These are phyloP conservation scores for Macadamia integrifolia DNA, from an alignment of 164 flowering plant genomes.

Conservation along the genomic window DNA sequence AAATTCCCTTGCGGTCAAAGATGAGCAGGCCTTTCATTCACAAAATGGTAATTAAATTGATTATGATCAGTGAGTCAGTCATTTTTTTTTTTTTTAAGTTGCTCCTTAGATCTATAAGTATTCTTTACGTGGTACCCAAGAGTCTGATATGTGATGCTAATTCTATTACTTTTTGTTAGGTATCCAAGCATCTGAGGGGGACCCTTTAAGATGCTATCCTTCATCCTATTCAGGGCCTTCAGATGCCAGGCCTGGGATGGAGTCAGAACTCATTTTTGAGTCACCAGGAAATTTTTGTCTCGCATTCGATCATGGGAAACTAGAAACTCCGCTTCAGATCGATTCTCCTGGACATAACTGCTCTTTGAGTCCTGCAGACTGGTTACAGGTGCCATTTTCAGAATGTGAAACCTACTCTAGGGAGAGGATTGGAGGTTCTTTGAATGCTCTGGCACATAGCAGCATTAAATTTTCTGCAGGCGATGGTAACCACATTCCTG, in stretches of 20 bases:
- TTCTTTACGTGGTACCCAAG: too few species aligned
- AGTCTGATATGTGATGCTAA: too few species aligned
- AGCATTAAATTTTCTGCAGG: conserved; percentile 13
- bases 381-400: conserved; percentile 16
- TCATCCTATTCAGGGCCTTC: conserved; percentile 3
- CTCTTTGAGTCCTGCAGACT: conserved; percentile 27
- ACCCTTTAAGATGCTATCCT: neutral
- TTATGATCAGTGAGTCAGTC: neutral
- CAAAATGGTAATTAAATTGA: conserved; percentile 28
- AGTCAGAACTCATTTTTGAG: conserved; percentile 4
- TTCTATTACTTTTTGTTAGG: conserved; percentile 8
- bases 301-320: conserved; percentile 14
- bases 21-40: conserved; percentile 12
- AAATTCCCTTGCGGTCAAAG: conserved; percentile 13
- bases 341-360: conserved; percentile 19
- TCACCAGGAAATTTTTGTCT: conserved; percentile 1
- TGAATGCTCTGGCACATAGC: conserved; percentile 2
- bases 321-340: conserved; percentile 14
- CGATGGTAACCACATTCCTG: conserved; percentile 18
- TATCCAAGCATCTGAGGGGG: conserved; percentile 6
- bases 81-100: neutral
- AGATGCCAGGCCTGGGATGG: conserved; percentile 8
- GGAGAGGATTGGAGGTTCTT: conserved; percentile 21
- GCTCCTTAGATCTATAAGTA: too few species aligned
- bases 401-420: conserved; percentile 12